These are phyloP conservation scores for Rhizopus arrhizus DNA, from an alignment of 371 early-diverging fungal species.

Conservation along the genomic window DNA sequence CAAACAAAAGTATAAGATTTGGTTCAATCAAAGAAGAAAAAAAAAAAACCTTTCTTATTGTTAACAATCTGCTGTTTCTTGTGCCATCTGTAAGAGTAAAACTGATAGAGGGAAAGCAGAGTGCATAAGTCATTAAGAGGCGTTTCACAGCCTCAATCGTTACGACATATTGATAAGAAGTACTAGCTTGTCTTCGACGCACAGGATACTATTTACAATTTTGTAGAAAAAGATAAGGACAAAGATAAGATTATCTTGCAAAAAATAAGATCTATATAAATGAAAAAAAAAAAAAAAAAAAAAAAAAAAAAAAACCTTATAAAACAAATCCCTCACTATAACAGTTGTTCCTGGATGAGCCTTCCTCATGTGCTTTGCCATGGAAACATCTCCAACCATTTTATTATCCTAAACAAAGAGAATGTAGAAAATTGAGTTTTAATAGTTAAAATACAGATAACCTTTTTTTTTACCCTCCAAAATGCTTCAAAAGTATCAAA, in stretches of 20 bases:
- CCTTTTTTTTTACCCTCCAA: constrained; percentile 52
- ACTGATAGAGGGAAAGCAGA: constrained; percentile 49
- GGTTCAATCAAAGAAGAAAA: background rate
- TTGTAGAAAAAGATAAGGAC: background rate
- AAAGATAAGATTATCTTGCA: background rate
- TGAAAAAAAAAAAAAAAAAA: constrained; percentile 18
- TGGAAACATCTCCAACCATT: constrained; percentile 34
- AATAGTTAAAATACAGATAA: background rate
- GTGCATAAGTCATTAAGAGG: constrained; percentile 49
- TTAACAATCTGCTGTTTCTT: constrained; percentile 13
- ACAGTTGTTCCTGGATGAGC: constrained; percentile 62
- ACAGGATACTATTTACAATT: constrained; percentile 54
- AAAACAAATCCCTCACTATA: constrained; percentile 66
- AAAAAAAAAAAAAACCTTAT: constrained; percentile 53
- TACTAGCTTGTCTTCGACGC: constrained; percentile 47
- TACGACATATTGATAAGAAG: constrained; percentile 24
- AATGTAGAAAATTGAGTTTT: background rate
- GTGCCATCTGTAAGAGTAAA: constrained; percentile 52
- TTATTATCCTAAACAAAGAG: constrained; percentile 49
- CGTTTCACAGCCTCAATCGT: constrained; percentile 53
- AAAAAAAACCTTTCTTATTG: constrained; percentile 34
- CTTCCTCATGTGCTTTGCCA: constrained; percentile 33
- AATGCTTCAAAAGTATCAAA: constrained; percentile 48
- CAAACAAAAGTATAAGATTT: background rate
- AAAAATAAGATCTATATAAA: too few relatives aligned